Evolutionary conservation across 1,284 basidiomycete genomes (phyloP), one percentile per base, ranked within the genome.

Genomic region (Kwoniella shivajii): DNA sequence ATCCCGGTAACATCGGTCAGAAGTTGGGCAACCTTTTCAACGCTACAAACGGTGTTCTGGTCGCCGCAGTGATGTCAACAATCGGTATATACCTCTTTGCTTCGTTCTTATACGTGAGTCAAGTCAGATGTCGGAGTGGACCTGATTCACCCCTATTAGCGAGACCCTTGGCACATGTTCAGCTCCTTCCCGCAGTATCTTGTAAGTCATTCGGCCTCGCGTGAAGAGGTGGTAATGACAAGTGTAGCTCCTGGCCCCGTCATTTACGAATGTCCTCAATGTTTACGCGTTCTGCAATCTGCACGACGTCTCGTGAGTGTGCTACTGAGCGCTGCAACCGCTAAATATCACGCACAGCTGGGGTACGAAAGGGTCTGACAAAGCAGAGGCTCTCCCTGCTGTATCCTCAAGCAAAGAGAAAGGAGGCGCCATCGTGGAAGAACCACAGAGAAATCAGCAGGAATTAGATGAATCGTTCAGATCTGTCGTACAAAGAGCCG

Each of bases 101-200:
- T 1, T 96, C 92, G 1, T 84, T 94, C 77, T 84, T 97, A 67
- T 98, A 94, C 71, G 90, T 93, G 64, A 79, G 89, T 80, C 16
- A 26, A 44, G n/a, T 14, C 43, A n/a, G 24, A 42, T 39, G 14
- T 33, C 9, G 18, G 7, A 37, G 16, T 20, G 14, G 20, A 31
- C 41, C 49, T 62, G 36, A 59, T 37, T 58, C 13, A 24, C 63
- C 38, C 14, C 10, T n/a, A 9, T 22, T 36, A 92, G 88, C 85
- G 89, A 58, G 94, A 98, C 78, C 94, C 94, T 6, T 97, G 94
- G 94, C 94, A 98, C 76, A 90, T 99, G 88, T 85, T 95, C 77
- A 92, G 90, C n/a, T 93, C 90, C 69, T 94, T 97, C 83, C 82
- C 88, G 65, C 94, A 96, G 76, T 98, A 96, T 76, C 80, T 96